Conservation (phyloP, 2,329 filamentous ascomycete species). For the Aspergillus pseudonomiae region DNA sequence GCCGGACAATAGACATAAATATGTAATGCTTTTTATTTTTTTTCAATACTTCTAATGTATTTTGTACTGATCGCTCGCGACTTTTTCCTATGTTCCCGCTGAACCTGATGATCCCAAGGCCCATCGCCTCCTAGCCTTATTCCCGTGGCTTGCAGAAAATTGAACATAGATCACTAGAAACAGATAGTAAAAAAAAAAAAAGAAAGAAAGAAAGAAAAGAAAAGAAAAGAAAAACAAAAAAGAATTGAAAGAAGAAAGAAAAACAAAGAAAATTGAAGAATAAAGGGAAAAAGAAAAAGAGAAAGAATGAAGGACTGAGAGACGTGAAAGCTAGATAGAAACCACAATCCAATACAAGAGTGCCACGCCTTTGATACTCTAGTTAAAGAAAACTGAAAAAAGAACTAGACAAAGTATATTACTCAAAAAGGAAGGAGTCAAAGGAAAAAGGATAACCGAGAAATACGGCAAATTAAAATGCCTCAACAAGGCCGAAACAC, state of each 20-base stretch:
- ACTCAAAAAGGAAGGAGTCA: not conserved
- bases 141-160: not conserved
- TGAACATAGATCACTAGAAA: not conserved
- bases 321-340: not conserved
- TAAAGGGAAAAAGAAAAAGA: not conserved
- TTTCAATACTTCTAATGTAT: not conserved
- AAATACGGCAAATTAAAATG: slow-evolving; percentile 5
- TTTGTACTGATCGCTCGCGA: not conserved
- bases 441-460: slow-evolving; percentile 5
- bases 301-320: not conserved
- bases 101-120: not conserved
- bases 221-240: not conserved
- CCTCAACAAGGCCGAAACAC: slow-evolving; percentile 2
- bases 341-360: not conserved
- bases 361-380: not conserved
- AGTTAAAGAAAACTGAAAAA: not conserved
- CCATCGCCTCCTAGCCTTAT: not conserved
- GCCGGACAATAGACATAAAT: not conserved
- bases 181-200: not conserved
- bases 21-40: not conserved
- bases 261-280: not conserved
- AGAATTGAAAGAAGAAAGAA: not conserved
- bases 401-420: not conserved
- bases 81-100: not conserved
- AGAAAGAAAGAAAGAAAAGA: not conserved